A percentile compares a stretch with the other conserved stretches of the same genome.
Conservation (phyloP, 2,329 filamentous ascomycete genomes). For the Phialophora chinensis region DNA sequence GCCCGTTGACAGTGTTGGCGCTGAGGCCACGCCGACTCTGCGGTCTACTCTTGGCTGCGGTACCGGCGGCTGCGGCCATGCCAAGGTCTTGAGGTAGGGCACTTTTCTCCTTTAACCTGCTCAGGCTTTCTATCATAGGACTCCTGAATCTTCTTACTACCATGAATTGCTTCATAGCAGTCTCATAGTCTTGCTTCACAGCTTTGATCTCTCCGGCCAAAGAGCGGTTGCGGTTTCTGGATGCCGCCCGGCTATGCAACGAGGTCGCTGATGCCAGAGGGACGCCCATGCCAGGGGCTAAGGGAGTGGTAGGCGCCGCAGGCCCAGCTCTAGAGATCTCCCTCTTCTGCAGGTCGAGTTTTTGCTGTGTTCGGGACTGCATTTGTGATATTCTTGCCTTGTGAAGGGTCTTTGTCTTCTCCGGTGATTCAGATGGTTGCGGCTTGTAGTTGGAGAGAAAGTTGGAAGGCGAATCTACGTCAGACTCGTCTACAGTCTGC, state of each 20-base stretch:
- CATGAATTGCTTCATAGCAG: conserved; percentile 49
- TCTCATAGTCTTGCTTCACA: conserved; percentile 53
- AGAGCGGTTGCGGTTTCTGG: conserved; percentile 35
- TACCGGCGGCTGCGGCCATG: conserved; percentile 6
- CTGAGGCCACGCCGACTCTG: conserved; percentile 35
- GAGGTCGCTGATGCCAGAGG: conserved; percentile 36
- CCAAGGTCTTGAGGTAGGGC: conserved; percentile 27
- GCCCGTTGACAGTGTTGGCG: conserved; percentile 24
- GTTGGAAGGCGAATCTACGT: conserved; percentile 54
- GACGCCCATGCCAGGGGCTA: conserved; percentile 46
- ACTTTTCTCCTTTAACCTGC: conserved; percentile 42
- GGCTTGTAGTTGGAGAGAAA: conserved; percentile 56
- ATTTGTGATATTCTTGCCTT: conserved; percentile 42
- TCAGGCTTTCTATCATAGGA: conserved; percentile 52
- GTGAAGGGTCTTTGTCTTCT: conserved; percentile 40
- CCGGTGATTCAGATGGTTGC: conserved; percentile 52
- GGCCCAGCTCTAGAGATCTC: conserved; percentile 48
- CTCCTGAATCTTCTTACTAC: conserved; percentile 55
- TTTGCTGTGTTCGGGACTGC: conserved; percentile 55
- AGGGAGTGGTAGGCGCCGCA: conserved; percentile 51
- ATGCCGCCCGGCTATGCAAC: conserved; percentile 42
- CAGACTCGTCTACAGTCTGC: conserved; percentile 48
- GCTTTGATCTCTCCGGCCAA: conserved; percentile 41
- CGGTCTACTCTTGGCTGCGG: conserved; percentile 32
- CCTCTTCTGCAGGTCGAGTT: conserved; percentile 54